Evolutionary conservation across 441 rosid genomes (phyloP), one percentile per base, ranked within the genome.

Genomic region (Syzygium malaccense): DNA sequence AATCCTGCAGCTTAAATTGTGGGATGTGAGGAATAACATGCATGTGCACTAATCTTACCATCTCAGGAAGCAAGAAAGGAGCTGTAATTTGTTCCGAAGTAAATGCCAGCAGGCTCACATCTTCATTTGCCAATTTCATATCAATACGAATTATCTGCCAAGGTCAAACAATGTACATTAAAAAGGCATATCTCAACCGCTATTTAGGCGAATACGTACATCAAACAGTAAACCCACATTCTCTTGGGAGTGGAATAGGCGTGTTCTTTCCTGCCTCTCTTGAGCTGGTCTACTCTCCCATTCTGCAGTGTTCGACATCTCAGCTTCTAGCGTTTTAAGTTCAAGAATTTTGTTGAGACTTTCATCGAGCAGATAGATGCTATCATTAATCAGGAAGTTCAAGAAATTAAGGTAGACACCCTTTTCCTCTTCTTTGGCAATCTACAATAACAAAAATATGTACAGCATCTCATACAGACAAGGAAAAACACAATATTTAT

Each of bases 71-170:
- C 64, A 98, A 94, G 92, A 98, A 98, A 89, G 99, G 99, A 75
- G 94, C 96, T 55, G 97, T 95, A 87, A 98, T 98, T 94, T 98
- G 98, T 91, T 97, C 99, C 11, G 99, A 96, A 85, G 99, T 97
- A 93, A 96, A 97, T 87, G 98, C 95, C 87, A 98, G 94, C 98
- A 98, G 94, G 89, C 95, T 95, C 86, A 98, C 99, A 93, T 96
- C 99, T 92, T 98, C 99, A 92, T 98, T 98, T 83, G 99, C 99
- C 93, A 98, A 92, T 94, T 97, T 96, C 99, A 98, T 96, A 92
- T 98, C 99, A 60, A 96, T 96, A 79, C 95, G 95, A 87, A 98
- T 96, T 89, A 97, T 96, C 99, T 98, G 93, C 90, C 93, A 89
- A 88, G 33, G 90, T 54, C 55, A 85, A 56, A 23, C 30, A 75